Percentiles rank a stretch among this genome's conserved stretches.
Conservation (phyloP, 2,329 filamentous ascomycete species). For the Colletotrichum truncatum region DNA sequence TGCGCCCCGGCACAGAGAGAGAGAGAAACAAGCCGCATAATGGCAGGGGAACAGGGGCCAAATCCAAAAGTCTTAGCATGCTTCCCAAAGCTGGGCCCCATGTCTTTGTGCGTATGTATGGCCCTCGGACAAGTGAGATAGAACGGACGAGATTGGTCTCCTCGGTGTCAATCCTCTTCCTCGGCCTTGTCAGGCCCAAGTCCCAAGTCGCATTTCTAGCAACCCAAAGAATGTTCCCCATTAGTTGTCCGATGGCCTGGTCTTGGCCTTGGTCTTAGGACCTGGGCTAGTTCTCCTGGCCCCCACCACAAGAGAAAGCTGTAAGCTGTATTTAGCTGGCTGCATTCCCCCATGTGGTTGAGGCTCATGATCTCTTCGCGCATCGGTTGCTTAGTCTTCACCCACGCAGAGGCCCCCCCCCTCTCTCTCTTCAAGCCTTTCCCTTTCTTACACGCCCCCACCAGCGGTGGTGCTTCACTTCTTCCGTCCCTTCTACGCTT, state of each 20-base stretch:
- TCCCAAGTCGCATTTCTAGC: not conserved
- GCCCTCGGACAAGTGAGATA: slow-evolving; percentile 5
- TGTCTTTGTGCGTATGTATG: slow-evolving; percentile 19
- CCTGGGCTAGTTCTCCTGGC: not conserved
- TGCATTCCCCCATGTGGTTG: slow-evolving; percentile 28
- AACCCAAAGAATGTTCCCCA: slow-evolving; percentile 18
- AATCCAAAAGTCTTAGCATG: slow-evolving; percentile 26
- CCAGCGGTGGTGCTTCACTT: slow-evolving; percentile 17
- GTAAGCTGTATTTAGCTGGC: slow-evolving; percentile 25
- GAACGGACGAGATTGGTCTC: slow-evolving; percentile 7
- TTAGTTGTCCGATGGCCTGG: slow-evolving; percentile 8
- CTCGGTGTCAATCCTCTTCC: not conserved
- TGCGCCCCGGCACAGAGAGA: slow-evolving; percentile 16
- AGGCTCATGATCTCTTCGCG: slow-evolving; percentile 1
- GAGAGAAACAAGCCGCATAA: not conserved
- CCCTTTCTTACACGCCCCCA: slow-evolving; percentile 16
- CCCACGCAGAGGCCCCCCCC: not conserved
- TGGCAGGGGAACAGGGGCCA: not conserved
- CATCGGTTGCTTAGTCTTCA: slow-evolving; percentile 1
- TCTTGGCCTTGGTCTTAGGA: not conserved
- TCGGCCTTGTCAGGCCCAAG: not conserved
- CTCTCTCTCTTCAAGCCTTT: slow-evolving; percentile 7
- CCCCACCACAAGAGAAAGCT: not conserved
- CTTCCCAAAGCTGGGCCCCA: slow-evolving; percentile 1
- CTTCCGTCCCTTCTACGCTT: not conserved